Evolutionary conservation across 768 basidiomycete genomes (phyloP), one percentile per base, ranked within the genome.

Genomic region (Amanita muscaria): DNA sequence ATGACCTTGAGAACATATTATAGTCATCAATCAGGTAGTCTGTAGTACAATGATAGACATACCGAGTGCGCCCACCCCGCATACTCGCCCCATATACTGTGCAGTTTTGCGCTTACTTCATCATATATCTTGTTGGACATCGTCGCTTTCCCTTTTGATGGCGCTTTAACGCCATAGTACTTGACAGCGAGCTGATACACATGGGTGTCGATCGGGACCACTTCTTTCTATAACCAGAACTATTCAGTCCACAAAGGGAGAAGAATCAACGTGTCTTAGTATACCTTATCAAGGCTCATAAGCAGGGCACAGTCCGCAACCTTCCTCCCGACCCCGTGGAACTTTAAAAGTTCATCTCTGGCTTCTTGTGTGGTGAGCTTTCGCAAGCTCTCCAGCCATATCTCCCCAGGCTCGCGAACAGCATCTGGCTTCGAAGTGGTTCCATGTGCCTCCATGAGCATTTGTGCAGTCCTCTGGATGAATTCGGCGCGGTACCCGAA

Each of bases 401-500:
- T 56, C 48, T 88, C 80, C 2, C 81, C 65, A 3, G 67, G 65
- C 53, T 83, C 79, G 2, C 44, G 47, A 6, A 52, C 32, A 39
- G 49, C 37, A 23, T 52, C 31, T 19, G 51, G 42, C 3, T 48
- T 31, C 4, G 52, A n/a, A 0, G 48, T 40, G 12, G 14, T 31
- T 2, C 66, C 68, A 53, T 80, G 76, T 2, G 66, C 59, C 7
- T 80, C 77, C 6, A 82, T 69, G 2, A 93, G 73, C 74, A 88
- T 86, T 47, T 76, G 69, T 0, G 89, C 87, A 2, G 90, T 90
- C 40, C 76, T 72, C 44, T 88, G 83, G 37, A 99, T 87, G 57
- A 83, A 99, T 40, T 82, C 72, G 1, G 96, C 93, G 27, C 96
- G 84, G 59, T 99, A 98, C 9, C 96, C 96, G 64, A 98, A 98